Base-by-base conservation (phyloP, 306 rosid genomes). In the Begonia fuchsioides region DNA sequence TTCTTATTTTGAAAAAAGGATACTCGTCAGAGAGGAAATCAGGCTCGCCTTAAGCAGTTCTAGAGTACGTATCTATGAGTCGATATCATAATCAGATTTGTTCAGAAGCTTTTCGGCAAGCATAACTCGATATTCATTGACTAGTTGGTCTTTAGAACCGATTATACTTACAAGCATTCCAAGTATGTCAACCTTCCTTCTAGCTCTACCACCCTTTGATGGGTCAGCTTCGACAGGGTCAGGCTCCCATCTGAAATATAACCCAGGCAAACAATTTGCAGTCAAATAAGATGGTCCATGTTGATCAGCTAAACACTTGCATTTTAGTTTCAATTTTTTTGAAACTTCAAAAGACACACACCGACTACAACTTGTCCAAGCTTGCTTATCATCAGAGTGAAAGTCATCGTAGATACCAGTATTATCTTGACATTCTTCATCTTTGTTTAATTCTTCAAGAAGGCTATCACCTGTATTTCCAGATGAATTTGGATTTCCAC, bases 181-280 rank as follows among this genome's bases (percentile, higher is more conserved):
- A 68, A 88, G 97, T 66, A 88, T 81, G 75, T 88, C 97, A 68
- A 81, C 95, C 59, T 88, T 88, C 76, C 86, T 76, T 57, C 76
- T 74, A 65, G 68, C 81, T 77, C 95, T 72, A 63, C 90, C 82
- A 57, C 97, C 93, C 64, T 88, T 88, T 60, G 54, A 66, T 47
- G 95, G 95, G 68, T 84, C 95, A 50, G 95, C 97, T 78, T 88
- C 97, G 58, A 84, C 93, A 49, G 97, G 97, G 55, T 88, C 97
- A 58, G 97, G 95, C 67, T 88, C 86, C 97, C 97, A 88, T 51
- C 97, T 88, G 82, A 65, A 75, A 71, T 50, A 26, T 19, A 54
- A 10, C 45, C 52, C 54, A 68, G 46, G 13, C 10, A 17, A 26
- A 26, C 35, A 26, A 26, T 26, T 4, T 26, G 35, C 35, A 26